Conservation (phyloP, 352 stramenopile genomes). For the Phytophthora hibernalis region DNA sequence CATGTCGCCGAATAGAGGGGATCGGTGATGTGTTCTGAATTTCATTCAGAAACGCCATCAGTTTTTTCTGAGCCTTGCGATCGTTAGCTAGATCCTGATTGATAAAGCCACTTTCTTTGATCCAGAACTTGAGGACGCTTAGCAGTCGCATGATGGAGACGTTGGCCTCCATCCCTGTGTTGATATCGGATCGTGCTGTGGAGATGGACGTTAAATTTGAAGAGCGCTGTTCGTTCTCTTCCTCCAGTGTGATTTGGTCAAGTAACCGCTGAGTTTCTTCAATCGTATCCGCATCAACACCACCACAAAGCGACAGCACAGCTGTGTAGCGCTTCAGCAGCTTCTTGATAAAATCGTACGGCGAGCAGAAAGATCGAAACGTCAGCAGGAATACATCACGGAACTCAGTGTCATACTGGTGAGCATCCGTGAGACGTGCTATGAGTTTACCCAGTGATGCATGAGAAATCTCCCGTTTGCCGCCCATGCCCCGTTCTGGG, state of each 20-base stretch:
- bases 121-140: conserved; percentile 90
- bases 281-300: conserved; percentile 56
- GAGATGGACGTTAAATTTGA: conserved; percentile 75
- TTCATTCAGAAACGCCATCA: conserved; percentile 74
- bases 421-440: conserved; percentile 81
- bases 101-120: conserved; percentile 89
- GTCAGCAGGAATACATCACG: conserved; percentile 87
- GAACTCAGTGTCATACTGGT: conserved; percentile 89
- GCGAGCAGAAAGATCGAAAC: conserved; percentile 81
- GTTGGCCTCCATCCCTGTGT: conserved; percentile 81
- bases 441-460: conserved; percentile 87
- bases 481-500: conserved; percentile 59
- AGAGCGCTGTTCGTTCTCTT: conserved; percentile 51
- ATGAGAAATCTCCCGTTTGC: conserved; percentile 87
- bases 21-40: conserved; percentile 83
- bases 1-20: conserved; percentile 76
- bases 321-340: conserved; percentile 87
- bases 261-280: conserved; percentile 69
- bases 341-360: conserved; percentile 91
- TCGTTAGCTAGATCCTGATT: conserved; percentile 76
- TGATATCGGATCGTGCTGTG: conserved; percentile 78
- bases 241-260: conserved; percentile 73
- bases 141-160: conserved; percentile 89
- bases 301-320: conserved; percentile 64
- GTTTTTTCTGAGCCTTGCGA: conserved; percentile 76